Evolutionary conservation across 78 protist genomes (phyloP).

Genomic region (Dictyostelium brefeldianum): DNA sequence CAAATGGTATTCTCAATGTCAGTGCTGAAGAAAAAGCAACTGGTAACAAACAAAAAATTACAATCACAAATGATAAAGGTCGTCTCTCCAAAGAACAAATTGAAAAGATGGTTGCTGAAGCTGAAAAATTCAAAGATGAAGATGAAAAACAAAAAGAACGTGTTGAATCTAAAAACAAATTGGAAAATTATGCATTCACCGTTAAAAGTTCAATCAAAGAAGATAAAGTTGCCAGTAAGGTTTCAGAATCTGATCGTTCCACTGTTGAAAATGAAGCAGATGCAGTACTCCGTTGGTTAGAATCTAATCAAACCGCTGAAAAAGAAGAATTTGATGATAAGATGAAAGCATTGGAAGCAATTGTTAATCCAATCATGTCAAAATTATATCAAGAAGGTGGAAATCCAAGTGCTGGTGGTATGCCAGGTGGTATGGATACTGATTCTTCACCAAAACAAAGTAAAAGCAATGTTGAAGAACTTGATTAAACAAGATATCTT

Average conservation of each 20-base stretch:
- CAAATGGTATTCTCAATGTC: constrained; percentile 96
- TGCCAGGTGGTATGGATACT: constrained; percentile 48
- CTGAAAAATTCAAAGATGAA: constrained; percentile 93
- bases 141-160: constrained; percentile 89
- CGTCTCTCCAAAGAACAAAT: constrained; percentile 94
- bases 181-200: constrained; percentile 93
- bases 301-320: constrained; percentile 88
- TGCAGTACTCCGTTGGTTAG: constrained; percentile 95
- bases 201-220: constrained; percentile 70
- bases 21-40: constrained; percentile 96
- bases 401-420: constrained; percentile 79
- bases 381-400: constrained; percentile 90
- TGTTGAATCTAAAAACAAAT: constrained; percentile 92
- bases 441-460: not conserved
- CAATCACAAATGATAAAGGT: constrained; percentile 90
- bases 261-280: constrained; percentile 88
- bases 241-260: constrained; percentile 95
- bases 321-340: constrained; percentile 93
- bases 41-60: constrained; percentile 86
- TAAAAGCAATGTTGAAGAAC: no score
- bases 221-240: constrained; percentile 93
- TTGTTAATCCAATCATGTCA: constrained; percentile 94
- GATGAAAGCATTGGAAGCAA: constrained; percentile 92
- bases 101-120: constrained; percentile 96
- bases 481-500: no score